Conservation (phyloP, 78 protist species). For the Salpingoeca rosetta region DNA sequence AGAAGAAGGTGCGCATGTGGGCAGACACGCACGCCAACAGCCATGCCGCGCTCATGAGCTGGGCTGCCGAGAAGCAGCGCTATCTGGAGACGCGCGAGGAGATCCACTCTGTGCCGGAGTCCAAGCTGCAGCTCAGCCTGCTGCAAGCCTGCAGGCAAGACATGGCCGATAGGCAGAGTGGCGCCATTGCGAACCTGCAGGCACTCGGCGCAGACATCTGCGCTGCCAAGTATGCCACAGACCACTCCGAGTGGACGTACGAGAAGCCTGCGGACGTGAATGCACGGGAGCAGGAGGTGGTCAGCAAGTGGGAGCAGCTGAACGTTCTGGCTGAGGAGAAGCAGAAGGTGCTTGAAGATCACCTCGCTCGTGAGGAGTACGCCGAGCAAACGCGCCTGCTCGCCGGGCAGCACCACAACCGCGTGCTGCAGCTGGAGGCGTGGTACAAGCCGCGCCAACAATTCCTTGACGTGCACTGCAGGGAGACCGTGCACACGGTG, state of each 20-base stretch:
- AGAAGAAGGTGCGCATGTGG: background rate
- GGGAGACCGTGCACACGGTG: background rate
- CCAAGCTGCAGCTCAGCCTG: background rate
- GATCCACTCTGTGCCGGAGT: background rate
- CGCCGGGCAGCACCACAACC: background rate
- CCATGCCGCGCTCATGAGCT: background rate
- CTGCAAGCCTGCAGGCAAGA: background rate
- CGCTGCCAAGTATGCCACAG: background rate
- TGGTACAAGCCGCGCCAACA: background rate
- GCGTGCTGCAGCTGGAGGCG: background rate
- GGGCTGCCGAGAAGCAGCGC: background rate
- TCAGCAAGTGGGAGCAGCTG: background rate
- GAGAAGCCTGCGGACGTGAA: background rate
- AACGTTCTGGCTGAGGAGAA: background rate
- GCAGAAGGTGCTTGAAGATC: background rate
- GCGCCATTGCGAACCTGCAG: background rate
- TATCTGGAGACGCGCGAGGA: background rate
- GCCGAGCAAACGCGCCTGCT: background rate
- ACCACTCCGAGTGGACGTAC: background rate
- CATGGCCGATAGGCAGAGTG: background rate
- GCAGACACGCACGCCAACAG: background rate
- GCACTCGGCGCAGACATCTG: background rate
- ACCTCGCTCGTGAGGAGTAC: background rate
- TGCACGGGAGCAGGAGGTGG: background rate
- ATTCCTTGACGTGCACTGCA: background rate